phyloP scores from a whole-genome alignment of 805 yeast genomes.

The Candida broadrunensis region DNA sequence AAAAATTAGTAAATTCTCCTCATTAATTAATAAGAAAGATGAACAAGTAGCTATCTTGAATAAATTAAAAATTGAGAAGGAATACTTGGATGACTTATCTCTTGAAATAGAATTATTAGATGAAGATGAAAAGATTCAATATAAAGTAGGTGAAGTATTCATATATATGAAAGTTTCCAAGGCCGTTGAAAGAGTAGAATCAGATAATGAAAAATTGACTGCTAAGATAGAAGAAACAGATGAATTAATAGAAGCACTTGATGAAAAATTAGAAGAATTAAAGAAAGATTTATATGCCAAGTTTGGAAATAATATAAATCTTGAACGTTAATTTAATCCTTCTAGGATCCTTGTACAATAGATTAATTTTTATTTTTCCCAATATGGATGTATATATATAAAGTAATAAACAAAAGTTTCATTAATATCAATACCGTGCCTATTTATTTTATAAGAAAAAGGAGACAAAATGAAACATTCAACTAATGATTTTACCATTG shows the following conservation, averaged over 20 bases:
- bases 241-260: constrained; percentile 46
- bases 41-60: constrained; percentile 48
- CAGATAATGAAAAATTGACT: constrained; percentile 54
- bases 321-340: constrained; percentile 61
- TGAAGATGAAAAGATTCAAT: constrained; percentile 64
- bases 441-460: too few species aligned
- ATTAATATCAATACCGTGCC: too few species aligned
- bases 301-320: constrained; percentile 84
- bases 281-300: constrained; percentile 79
- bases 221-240: constrained; percentile 46
- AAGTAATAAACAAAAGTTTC: too few species aligned
- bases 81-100: constrained; percentile 81
- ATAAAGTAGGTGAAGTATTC: constrained; percentile 80
- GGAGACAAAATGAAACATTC: too few species aligned
- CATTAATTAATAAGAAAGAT: constrained; percentile 71
- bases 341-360: neutral
- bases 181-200: constrained; percentile 67
- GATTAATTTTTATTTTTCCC: too few species aligned
- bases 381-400: too few species aligned
- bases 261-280: constrained; percentile 53
- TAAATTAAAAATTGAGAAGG: constrained; percentile 65
- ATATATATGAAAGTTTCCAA: constrained; percentile 64
- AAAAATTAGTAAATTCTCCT: constrained; percentile 83
- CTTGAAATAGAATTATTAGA: constrained; percentile 86
- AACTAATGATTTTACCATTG: too few species aligned